phyloP scores from a whole-genome alignment of 2,329 filamentous ascomycete species.

The Pyrenochaeta sp. region DNA sequence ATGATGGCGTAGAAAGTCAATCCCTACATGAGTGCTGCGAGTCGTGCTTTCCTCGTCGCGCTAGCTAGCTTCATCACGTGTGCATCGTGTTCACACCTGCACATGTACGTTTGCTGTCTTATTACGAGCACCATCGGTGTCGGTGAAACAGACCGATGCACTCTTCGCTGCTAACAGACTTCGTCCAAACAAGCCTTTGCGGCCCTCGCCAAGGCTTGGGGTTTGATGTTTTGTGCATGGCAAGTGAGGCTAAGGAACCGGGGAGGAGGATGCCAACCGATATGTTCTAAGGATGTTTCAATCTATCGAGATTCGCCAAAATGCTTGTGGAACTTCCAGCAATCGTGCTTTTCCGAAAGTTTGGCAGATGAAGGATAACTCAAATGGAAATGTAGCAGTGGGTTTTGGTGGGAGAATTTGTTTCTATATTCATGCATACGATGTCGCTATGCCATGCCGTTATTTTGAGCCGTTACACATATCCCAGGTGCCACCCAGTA shows the following conservation, averaged over 20 bases:
- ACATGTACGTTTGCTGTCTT: not conserved
- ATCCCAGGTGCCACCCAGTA: conserved; percentile 5
- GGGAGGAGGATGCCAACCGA: too few species aligned
- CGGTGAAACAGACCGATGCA: too few species aligned
- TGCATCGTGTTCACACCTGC: not conserved
- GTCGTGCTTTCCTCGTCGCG: conserved; percentile 13
- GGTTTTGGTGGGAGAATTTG: not conserved
- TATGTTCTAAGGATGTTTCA: too few species aligned
- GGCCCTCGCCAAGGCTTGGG: too few species aligned
- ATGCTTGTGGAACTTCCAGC: too few species aligned
- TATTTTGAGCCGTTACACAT: conserved; percentile 6
- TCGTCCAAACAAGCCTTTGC: too few species aligned
- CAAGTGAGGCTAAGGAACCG: too few species aligned
- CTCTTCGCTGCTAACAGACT: too few species aligned
- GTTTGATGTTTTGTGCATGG: too few species aligned
- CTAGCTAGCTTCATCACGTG: conserved; percentile 8
- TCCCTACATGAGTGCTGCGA: not conserved
- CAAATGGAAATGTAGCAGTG: not conserved
- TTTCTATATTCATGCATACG: not conserved
- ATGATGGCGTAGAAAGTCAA: not conserved
- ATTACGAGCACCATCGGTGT: not conserved
- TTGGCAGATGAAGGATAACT: not conserved
- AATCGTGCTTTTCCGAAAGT: too few species aligned
- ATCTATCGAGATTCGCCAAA: too few species aligned
- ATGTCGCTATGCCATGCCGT: not conserved